Base-by-base conservation (phyloP, 768 basidiomycete species). In the Leccinellum rugosiceps region DNA sequence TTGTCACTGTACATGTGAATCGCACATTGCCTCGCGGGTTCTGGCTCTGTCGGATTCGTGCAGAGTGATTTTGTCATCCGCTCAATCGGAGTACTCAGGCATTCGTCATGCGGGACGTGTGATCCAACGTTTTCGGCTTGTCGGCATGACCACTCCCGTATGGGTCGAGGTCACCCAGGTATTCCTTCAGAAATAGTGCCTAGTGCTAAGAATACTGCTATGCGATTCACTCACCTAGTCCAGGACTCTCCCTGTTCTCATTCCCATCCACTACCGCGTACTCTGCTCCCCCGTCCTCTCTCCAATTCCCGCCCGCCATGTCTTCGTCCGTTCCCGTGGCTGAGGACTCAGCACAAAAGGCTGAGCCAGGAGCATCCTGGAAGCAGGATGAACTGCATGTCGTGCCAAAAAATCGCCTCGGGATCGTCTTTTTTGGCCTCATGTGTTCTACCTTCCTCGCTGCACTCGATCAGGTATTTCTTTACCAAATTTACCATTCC, bases 401-500 rank as follows among this genome's bases (percentile, higher is more conserved):
- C 25, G 63, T 80, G 0, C 79, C 78, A 1, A 70, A 76, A 53
- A 80, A 80, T 60, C 69, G 72, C 17, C 65, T 80, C 5, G 65
- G 69, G 13, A 67, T 80, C 43, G 78, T 80, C 0, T 78, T 80
- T 35, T 63, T 72, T 34, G 78, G 78, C 26, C 65, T 80, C 35
- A 80, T 80, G 78, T 71, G 68, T 48, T 70, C 65, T 57, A 68
- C 65, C 14, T 80, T 80, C 66, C 66, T 79, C 26, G 78, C 82
- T 1, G 80, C 81, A 13, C 67, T 82, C 32, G 81, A 82, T 59
- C 79, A 78, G 69, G 77, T 75, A 49, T 54, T 53, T 55, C 26
- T 49, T 50, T 15, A 50, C 10, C 19, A 9, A 30, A 3, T 9
- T 48, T 9, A 6, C 15, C 34, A 28, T 17, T 49, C 3, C 30